Percentiles rank a stretch among this genome's conserved stretches.
Conservation (phyloP, 2,329 filamentous ascomycete genomes). For the Sarocladium brachiariae region DNA sequence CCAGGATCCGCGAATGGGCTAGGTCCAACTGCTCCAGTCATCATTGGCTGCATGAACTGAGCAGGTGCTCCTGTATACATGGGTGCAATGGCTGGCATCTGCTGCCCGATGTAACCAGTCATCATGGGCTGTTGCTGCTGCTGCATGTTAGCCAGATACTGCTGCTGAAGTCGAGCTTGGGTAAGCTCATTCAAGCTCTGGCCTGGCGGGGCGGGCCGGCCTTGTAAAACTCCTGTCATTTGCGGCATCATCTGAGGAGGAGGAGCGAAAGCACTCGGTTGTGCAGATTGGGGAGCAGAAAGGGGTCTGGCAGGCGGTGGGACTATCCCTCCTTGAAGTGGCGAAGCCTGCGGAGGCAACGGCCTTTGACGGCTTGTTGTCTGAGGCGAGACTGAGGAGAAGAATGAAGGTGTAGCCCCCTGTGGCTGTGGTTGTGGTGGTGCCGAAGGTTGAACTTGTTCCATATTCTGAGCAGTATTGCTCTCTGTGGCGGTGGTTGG, state of each 20-base stretch:
- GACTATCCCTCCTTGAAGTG: conserved; percentile 57
- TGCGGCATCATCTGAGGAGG: conserved; percentile 75
- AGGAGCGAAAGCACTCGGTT: conserved; percentile 57
- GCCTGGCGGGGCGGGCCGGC: conserved; percentile 62
- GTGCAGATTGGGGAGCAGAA: conserved; percentile 79
- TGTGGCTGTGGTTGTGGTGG: conserved; percentile 41
- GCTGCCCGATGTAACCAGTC: conserved; percentile 25
- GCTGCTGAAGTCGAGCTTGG: conserved; percentile 59
- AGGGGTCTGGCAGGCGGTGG: conserved; percentile 75
- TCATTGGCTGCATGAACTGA: conserved; percentile 41
- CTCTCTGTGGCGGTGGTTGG: conserved; percentile 21
- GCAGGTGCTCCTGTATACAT: conserved; percentile 28
- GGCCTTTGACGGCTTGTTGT: conserved; percentile 57
- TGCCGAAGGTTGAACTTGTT: conserved; percentile 16
- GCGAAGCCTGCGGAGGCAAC: conserved; percentile 55
- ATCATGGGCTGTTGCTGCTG: conserved; percentile 30
- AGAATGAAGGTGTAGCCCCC: conserved; percentile 54
- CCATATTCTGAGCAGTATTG: not conserved
- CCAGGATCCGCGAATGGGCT: conserved; percentile 33
- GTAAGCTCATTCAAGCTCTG: conserved; percentile 70
- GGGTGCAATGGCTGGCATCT: conserved; percentile 21
- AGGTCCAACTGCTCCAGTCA: conserved; percentile 34
- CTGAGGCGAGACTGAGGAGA: conserved; percentile 31
- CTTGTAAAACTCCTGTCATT: conserved; percentile 63
- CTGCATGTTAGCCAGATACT: conserved; percentile 43